Conservation (phyloP, 345 rosid species). For the Physaria fendleri region DNA sequence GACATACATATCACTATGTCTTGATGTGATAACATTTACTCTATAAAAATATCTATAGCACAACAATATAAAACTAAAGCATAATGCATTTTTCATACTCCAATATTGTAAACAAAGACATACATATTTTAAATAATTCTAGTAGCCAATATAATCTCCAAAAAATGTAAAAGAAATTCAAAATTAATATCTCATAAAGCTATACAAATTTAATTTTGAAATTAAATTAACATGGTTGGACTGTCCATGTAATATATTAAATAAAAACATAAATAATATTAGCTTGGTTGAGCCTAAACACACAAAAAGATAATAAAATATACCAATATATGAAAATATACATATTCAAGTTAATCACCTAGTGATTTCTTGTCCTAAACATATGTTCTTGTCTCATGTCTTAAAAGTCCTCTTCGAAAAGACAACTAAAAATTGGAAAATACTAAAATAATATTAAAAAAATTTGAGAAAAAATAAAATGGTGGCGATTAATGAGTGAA, state of each 20-base stretch:
- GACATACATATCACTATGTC: constrained; percentile 22
- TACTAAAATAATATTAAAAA: neutral
- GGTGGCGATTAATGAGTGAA: constrained; percentile 37
- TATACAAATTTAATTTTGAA: neutral
- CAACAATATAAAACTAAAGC: neutral
- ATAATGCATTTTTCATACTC: neutral
- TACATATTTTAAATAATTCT: neutral
- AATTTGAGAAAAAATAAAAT: constrained; percentile 12
- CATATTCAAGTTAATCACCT: no score
- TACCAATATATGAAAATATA: no score
- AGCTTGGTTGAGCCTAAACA: neutral
- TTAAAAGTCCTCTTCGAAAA: neutral
- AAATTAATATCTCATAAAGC: neutral
- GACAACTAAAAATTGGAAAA: neutral
- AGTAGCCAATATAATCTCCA: neutral
- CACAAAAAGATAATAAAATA: neutral
- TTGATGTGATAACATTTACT: constrained; percentile 25
- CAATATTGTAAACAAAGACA: neutral
- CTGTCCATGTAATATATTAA: neutral
- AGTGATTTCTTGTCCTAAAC: no score
- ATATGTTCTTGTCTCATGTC: neutral
- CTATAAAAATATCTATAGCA: neutral
- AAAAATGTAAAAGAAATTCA: neutral
- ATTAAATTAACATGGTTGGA: constrained; percentile 8
- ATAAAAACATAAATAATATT: neutral